Conservation (phyloP, 768 basidiomycete species). For the Pleurotus ostreatus region DNA sequence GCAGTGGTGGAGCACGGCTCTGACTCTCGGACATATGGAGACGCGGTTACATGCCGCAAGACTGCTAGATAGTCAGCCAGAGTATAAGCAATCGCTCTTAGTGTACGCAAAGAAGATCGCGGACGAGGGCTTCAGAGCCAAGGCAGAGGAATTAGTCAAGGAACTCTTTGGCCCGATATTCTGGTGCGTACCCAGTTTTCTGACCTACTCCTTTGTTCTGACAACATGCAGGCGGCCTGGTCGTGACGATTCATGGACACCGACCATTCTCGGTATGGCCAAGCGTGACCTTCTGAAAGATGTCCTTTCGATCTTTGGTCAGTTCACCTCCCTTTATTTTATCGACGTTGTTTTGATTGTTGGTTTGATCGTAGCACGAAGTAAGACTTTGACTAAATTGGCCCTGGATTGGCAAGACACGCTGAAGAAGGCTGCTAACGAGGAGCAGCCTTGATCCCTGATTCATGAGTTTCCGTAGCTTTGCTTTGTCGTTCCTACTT, state of each 20-base stretch:
- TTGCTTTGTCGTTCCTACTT: too few species aligned
- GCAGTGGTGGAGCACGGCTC: conserved; percentile 77
- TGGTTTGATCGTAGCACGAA: conserved; percentile 45
- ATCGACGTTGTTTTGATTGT: not conserved
- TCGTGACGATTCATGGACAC: conserved; percentile 61
- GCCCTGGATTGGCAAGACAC: conserved; percentile 82
- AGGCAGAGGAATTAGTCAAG: conserved; percentile 87
- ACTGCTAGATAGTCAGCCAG: conserved; percentile 74
- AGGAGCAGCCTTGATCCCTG: conserved; percentile 28
- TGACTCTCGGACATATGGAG: conserved; percentile 89
- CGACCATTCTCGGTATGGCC: conserved; percentile 62
- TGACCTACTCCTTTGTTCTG: conserved; percentile 4
- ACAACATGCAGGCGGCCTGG: conserved; percentile 58
- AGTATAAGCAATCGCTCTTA: conserved; percentile 75
- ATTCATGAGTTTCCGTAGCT: too few species aligned
- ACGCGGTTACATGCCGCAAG: conserved; percentile 70
- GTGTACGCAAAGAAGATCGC: conserved; percentile 82
- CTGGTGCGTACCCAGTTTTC: conserved; percentile 49
- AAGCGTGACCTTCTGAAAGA: conserved; percentile 86
- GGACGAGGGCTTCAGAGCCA: conserved; percentile 83
- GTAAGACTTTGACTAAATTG: conserved; percentile 70
- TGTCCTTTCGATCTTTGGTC: conserved; percentile 76
- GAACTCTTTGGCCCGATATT: conserved; percentile 90
- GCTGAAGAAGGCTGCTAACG: conserved; percentile 57
- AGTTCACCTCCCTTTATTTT: not conserved